Percentiles rank a stretch among this genome's conserved stretches.
These are phyloP conservation scores for sorghum (Sorghum bicolor) DNA, from an alignment of 176 grass and related monocot genomes.

Conservation along the genomic window Sorghum_bicolor_NCBIv3 NC_012874.2:56724001-56724500, in stretches of 20 bases:
- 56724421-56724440: too few relatives aligned
- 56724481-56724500: too few relatives aligned
- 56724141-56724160: background rate
- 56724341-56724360: too few relatives aligned
- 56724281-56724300: background rate
- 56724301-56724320: background rate
- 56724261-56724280: background rate
- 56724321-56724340: too few relatives aligned
- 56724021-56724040: conserved; percentile 48
- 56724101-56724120: conserved; percentile 20
- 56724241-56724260: background rate
- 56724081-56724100: background rate
- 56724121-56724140: conserved; percentile 20
- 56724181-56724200: background rate
- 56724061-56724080: background rate
- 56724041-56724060: background rate
- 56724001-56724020: conserved; percentile 43
- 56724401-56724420: too few relatives aligned
- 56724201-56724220: background rate
- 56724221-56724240: background rate
- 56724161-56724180: background rate
- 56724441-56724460: too few relatives aligned
- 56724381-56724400: too few relatives aligned
- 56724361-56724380: too few relatives aligned
- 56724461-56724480: too few relatives aligned